phyloP scores from a whole-genome alignment of 257 asterid species.

The Jacaranda mimosifolia region DNA sequence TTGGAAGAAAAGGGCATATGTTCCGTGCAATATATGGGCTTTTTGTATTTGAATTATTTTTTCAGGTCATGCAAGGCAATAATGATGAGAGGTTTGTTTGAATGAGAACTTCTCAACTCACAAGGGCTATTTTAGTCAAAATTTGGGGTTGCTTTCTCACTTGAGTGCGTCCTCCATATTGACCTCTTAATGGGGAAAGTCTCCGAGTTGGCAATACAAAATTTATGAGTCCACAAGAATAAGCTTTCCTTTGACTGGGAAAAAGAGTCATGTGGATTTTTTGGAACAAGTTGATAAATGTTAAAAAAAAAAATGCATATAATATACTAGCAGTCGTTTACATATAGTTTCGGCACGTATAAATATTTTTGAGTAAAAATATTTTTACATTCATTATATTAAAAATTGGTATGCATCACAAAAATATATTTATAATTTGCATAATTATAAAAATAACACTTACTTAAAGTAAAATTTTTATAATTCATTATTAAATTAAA shows the following conservation, averaged over 20 bases:
- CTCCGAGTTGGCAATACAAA: neutral
- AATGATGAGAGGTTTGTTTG: neutral
- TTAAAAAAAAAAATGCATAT: no score
- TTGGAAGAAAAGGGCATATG: slow-evolving; percentile 13
- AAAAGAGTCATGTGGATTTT: neutral
- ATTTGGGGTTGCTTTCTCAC: neutral
- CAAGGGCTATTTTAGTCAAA: slow-evolving; percentile 31
- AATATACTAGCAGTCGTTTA: no score
- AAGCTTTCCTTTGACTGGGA: slow-evolving; percentile 18
- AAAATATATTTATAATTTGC: no score
- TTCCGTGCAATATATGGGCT: neutral
- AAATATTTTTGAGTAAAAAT: no score
- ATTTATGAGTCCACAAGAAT: neutral
- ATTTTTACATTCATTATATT: no score
- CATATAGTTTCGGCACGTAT: no score
- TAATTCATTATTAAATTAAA: no score
- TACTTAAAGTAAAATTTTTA: no score
- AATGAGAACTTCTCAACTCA: neutral
- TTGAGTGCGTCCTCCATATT: neutral
- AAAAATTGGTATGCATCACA: no score
- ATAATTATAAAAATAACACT: no score
- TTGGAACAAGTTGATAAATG: no score
- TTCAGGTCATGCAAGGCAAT: neutral
- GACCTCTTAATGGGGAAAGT: slow-evolving; percentile 28
- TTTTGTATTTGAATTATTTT: neutral